Evolutionary conservation across 768 basidiomycete genomes (phyloP), one percentile per base, ranked within the genome.

Genomic region (Kwoniella heveanensis): DNA sequence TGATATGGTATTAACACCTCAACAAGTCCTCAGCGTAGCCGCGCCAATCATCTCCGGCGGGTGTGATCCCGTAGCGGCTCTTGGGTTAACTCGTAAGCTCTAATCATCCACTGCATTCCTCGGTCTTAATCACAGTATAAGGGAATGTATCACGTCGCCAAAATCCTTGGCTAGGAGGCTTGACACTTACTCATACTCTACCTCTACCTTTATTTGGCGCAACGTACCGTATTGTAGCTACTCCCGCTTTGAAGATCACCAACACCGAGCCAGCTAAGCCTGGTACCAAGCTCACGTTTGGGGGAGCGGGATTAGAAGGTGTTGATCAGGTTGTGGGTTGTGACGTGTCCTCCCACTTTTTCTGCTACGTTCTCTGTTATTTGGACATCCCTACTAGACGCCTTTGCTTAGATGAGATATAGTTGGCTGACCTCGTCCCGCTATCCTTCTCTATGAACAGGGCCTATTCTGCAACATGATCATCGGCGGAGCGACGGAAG

Each of bases 401-500:
- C n/a, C n/a, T n/a, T n/a, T n/a, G n/a, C n/a, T n/a, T n/a, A n/a
- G n/a, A n/a, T n/a, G n/a, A n/a, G n/a, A n/a, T n/a, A n/a, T n/a
- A n/a, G n/a, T n/a, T n/a, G n/a, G n/a, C n/a, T n/a, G n/a, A n/a
- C n/a, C n/a, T n/a, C n/a, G n/a, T n/a, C n/a, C n/a, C n/a, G n/a
- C n/a, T n/a, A n/a, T n/a, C n/a, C n/a, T n/a, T 32, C 32, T 32
- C 7, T 17, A 44, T 44, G 8, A n/a, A 10, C 19, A 44, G 39
- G 46, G 19, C 6, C 46, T 64, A 3, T 70, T 71, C 61, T 71
- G 70, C 62, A 68, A 74, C 56, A 65, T 74, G 61, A 68, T 71
- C 29, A 24, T 64, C 8, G 73, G 73, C 17, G 66, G 70, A 12
- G 62, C 65, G 2, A 60, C 64, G 1, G 50, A 57, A 17, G 66